Conservation (phyloP, 2,329 filamentous ascomycete genomes). For the Microascus cirrosus region DNA sequence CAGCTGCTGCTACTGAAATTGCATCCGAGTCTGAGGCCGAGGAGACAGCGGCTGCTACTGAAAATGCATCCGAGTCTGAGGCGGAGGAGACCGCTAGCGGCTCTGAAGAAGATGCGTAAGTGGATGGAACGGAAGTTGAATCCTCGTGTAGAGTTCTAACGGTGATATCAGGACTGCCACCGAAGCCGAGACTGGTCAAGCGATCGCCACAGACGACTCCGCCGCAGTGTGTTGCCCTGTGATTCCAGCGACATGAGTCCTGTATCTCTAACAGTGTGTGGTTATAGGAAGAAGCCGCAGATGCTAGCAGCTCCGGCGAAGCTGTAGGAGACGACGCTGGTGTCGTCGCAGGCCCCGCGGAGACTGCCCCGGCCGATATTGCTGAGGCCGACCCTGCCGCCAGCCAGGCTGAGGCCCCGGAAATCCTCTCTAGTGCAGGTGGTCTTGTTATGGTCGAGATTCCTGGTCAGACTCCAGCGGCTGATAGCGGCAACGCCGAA, state of each 20-base stretch:
- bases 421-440: neutral
- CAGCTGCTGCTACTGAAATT: too few relatives aligned
- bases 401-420: neutral
- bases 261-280: neutral
- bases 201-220: neutral
- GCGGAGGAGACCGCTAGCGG: neutral
- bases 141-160: neutral
- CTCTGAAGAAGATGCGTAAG: neutral
- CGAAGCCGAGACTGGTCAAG: conserved; percentile 2
- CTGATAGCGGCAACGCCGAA: conserved; percentile 1
- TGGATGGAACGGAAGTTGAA: neutral
- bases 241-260: neutral
- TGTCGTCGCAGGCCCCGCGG: neutral
- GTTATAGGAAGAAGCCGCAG: neutral
- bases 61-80: neutral
- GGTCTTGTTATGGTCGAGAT: neutral
- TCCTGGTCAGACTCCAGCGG: neutral
- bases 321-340: neutral
- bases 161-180: neutral
- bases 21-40: too few relatives aligned
- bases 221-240: neutral
- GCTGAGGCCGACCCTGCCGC: neutral
- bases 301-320: neutral
- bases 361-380: neutral
- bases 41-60: too few relatives aligned